Percentiles rank a stretch among this genome's conserved stretches.
These are phyloP conservation scores for Coemansia sp. DNA, from an alignment of 371 early-diverging fungal genomes.

Conservation along the genomic window DNA sequence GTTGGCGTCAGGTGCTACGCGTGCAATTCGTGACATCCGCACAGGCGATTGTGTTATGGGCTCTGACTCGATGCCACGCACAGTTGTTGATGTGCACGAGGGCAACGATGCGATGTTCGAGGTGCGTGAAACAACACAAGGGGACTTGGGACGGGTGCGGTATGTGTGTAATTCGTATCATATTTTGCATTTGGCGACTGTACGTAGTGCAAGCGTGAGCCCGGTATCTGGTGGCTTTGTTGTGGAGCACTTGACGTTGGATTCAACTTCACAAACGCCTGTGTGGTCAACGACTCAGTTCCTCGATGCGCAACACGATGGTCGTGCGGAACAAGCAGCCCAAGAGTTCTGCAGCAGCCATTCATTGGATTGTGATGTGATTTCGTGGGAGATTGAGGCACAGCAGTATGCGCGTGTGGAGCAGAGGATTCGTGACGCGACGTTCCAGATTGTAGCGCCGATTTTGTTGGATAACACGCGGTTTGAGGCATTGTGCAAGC, in stretches of 20 bases:
- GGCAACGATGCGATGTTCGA: conserved; percentile 27
- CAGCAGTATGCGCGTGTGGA: conserved; percentile 13
- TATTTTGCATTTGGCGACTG: conserved; percentile 21
- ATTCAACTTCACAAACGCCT: not conserved
- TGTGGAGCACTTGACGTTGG: conserved; percentile 6
- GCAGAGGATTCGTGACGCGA: not conserved
- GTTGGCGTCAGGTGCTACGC: conserved; percentile 26
- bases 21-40: conserved; percentile 10
- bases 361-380: not conserved
- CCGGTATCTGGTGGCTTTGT: not conserved
- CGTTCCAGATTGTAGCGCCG: conserved; percentile 21
- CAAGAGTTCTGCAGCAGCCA: not conserved
- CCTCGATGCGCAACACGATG: not conserved
- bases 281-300: conserved; percentile 1
- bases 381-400: conserved; percentile 32
- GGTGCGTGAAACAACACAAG: not conserved
- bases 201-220: not conserved
- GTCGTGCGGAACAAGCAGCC: conserved; percentile 7
- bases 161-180: conserved; percentile 29
- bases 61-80: conserved; percentile 76
- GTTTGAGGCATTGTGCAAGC: not conserved
- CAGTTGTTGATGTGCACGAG: conserved; percentile 53
- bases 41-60: conserved; percentile 58
- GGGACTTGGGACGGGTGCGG: not conserved
- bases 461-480: not conserved